Evolutionary conservation across 805 yeast genomes (phyloP).

Genomic region (Starmerella ratchasimensis): DNA sequence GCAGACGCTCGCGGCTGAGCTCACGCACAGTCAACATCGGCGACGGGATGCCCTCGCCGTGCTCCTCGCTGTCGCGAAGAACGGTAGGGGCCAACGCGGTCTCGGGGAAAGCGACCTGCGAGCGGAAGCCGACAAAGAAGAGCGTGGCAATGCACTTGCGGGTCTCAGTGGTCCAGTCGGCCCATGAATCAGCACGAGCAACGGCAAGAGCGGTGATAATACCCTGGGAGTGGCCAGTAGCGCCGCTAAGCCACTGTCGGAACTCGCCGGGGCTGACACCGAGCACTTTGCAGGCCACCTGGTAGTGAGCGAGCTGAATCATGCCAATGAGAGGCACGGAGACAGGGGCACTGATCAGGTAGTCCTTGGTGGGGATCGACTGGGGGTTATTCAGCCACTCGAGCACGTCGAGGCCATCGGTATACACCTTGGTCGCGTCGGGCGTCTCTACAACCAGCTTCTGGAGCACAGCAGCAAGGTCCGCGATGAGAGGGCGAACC

Average conservation of each 20-base stretch:
- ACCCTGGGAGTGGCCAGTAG: constrained; percentile 37
- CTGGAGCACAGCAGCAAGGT: constrained; percentile 56
- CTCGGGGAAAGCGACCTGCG: constrained; percentile 79
- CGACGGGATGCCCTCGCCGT: constrained; percentile 92
- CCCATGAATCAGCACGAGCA: constrained; percentile 74
- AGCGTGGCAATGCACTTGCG: constrained; percentile 69
- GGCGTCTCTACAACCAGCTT: constrained; percentile 54
- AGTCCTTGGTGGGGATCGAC: constrained; percentile 78
- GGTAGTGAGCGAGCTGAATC: constrained; percentile 87
- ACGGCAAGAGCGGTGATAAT: constrained; percentile 85
- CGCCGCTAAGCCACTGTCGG: constrained; percentile 40
- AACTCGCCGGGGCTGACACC: constrained; percentile 86
- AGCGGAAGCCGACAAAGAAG: constrained; percentile 87
- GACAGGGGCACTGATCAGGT: constrained; percentile 79
- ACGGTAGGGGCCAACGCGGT: constrained; percentile 90
- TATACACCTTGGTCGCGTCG: constrained; percentile 73
- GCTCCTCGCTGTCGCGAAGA: constrained; percentile 79
- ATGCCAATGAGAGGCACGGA: constrained; percentile 96
- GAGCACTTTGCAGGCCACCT: constrained; percentile 69
- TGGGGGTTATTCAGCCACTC: constrained; percentile 79
- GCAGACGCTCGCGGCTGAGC: constrained; percentile 65
- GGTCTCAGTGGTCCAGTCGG: constrained; percentile 55
- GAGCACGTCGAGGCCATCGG: constrained; percentile 83
- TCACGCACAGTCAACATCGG: constrained; percentile 96
- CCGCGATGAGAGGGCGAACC: constrained; percentile 53